Evolutionary conservation across 164 flowering plant genomes (phyloP), one percentile per base, ranked within the genome.

Genomic region (Liriodendron chinense): DNA sequence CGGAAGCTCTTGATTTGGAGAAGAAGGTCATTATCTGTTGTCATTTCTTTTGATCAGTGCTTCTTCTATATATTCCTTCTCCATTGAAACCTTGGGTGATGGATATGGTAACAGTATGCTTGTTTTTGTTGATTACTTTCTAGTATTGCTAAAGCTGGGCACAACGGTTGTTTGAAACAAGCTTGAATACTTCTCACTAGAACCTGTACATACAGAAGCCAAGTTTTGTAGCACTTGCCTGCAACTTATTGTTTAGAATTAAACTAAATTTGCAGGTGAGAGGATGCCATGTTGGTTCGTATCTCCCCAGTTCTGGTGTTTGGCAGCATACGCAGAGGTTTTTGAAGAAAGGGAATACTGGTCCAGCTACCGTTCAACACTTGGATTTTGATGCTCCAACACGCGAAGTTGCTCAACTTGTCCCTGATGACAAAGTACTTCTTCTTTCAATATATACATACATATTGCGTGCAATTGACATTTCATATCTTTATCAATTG

Each of bases 341-440:
- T 82, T 86, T 96, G 10, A 89, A 87, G 90, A 94, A 83, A 81
- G 91, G 89, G 64, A 76, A 49, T 59, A 78, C 87, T 49, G 84
- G 83, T 82, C 72, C 82, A 26, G 81, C 88, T 50, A 86, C 83
- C 66, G 82, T 96, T 73, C 91, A 89, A 69, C 97, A 96, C 84
- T 85, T 96, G 89, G 99, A 96, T 84, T 92, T 96, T 84, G 99
- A 96, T 89, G 99, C 99, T 77, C 98, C 98, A 75, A 94, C 99
- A 14, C 93, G 99, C 68, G 97, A 96, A 86, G 82, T 86, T 74
- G 90, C 97, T 70, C 87, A 86, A 69, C 90, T 71, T 76, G 84
- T 91, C 69, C 89, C 91, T 80, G 98, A 92, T 82, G 99, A 96
- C 78, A 94, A 88, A 77, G 99, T 96, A 89, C n/a, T 5, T 28